phyloP scores from a whole-genome alignment of 2,329 filamentous ascomycete genomes.

The Boeremia exigua region DNA sequence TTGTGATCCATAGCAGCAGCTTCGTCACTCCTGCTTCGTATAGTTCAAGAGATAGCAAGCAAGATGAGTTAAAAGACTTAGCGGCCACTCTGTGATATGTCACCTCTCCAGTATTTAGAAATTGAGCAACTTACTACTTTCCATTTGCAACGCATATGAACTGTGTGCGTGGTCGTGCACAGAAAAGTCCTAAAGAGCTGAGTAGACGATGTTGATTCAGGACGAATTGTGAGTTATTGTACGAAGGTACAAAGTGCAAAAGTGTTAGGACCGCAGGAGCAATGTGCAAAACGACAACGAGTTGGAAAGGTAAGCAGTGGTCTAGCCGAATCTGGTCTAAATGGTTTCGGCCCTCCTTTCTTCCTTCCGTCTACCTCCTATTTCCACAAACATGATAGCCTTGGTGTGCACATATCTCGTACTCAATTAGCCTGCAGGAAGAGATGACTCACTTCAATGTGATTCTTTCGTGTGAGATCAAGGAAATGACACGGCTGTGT shows the following conservation, averaged over 20 bases:
- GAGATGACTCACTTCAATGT: slow-evolving; percentile 1
- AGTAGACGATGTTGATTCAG: no score
- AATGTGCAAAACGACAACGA: neutral
- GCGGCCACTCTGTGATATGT: no score
- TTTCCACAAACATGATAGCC: neutral
- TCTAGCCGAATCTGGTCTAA: neutral
- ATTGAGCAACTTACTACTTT: no score
- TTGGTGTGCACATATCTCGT: neutral
- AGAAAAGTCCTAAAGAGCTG: neutral
- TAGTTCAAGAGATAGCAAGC: no score
- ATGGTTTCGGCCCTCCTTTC: neutral
- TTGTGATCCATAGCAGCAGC: no score
- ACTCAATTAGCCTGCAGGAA: neutral
- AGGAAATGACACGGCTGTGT: neutral
- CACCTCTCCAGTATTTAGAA: no score
- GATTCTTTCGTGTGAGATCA: neutral
- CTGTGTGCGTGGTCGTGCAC: no score
- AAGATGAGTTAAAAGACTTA: no score
- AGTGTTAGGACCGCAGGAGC: neutral
- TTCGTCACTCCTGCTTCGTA: no score
- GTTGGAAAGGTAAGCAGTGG: neutral
- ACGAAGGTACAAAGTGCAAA: slow-evolving; percentile 6
- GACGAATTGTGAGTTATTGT: neutral
- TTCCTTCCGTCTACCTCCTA: no score
- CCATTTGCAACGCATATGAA: no score